phyloP scores from a whole-genome alignment of 257 asterid species.

The Rehmannia glutinosa region DNA sequence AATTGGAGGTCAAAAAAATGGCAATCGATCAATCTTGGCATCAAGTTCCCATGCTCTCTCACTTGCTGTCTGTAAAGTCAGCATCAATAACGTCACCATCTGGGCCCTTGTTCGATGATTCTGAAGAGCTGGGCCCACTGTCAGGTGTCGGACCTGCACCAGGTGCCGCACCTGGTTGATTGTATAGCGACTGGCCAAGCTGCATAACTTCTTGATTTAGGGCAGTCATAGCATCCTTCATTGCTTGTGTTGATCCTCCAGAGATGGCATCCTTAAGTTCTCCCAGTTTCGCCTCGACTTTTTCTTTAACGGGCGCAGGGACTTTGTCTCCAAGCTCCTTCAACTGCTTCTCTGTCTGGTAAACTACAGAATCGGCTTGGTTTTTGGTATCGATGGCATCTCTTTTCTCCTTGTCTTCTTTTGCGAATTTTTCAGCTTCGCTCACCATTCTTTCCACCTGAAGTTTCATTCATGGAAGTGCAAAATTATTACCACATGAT shows the following conservation, averaged over 20 bases:
- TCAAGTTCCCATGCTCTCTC: slow-evolving; percentile 11
- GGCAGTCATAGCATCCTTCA: slow-evolving; percentile 79
- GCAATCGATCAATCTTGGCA: background rate
- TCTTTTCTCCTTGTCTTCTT: slow-evolving; percentile 90
- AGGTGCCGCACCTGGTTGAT: slow-evolving; percentile 63
- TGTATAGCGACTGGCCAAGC: slow-evolving; percentile 78
- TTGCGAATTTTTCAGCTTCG: slow-evolving; percentile 78
- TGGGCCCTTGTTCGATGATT: slow-evolving; percentile 56
- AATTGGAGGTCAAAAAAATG: background rate
- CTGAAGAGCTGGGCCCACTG: slow-evolving; percentile 41
- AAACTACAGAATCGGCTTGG: slow-evolving; percentile 79
- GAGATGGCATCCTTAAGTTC: slow-evolving; percentile 76
- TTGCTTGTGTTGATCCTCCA: slow-evolving; percentile 66
- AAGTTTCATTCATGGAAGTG: background rate
- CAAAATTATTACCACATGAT: background rate
- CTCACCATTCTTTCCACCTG: slow-evolving; percentile 84
- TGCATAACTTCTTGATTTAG: slow-evolving; percentile 94
- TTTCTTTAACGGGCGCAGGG: slow-evolving; percentile 69
- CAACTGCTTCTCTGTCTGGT: slow-evolving; percentile 88
- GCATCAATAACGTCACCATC: slow-evolving; percentile 90
- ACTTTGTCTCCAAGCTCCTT: slow-evolving; percentile 89
- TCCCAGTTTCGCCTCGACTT: slow-evolving; percentile 77
- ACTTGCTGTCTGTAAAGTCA: slow-evolving; percentile 80
- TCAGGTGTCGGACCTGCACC: slow-evolving; percentile 66
- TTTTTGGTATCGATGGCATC: slow-evolving; percentile 88